Conservation (phyloP, 2,329 filamentous ascomycete genomes). For the Lachnellula cervina region DNA sequence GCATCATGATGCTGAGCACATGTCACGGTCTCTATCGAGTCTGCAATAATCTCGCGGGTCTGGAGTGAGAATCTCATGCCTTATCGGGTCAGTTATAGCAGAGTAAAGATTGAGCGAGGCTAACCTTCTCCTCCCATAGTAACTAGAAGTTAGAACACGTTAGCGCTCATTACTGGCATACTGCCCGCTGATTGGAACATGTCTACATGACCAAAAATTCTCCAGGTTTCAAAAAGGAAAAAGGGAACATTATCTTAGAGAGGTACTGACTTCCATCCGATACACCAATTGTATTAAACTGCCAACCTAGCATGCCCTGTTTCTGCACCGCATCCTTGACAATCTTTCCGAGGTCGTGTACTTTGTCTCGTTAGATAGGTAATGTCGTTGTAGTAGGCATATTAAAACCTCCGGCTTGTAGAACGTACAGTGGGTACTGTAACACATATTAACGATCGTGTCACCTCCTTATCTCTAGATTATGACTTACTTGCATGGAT, state of each 20-base stretch:
- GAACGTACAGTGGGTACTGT: slow-evolving; percentile 46
- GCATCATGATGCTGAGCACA: slow-evolving; percentile 67
- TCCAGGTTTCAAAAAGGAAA: neutral
- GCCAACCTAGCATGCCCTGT: slow-evolving; percentile 76
- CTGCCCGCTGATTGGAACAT: neutral
- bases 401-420: slow-evolving; percentile 1
- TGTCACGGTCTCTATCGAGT: slow-evolving; percentile 75
- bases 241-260: neutral
- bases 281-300: slow-evolving; percentile 42
- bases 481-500: slow-evolving; percentile 78
- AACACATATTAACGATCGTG: slow-evolving; percentile 9
- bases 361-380: slow-evolving; percentile 39
- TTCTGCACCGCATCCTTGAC: slow-evolving; percentile 78
- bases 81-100: slow-evolving; percentile 40
- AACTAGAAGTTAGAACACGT: slow-evolving; percentile 58
- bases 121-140: slow-evolving; percentile 90
- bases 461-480: slow-evolving; percentile 6
- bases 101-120: slow-evolving; percentile 13
- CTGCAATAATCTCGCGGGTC: slow-evolving; percentile 85
- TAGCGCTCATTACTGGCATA: neutral
- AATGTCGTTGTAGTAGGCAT: slow-evolving; percentile 1
- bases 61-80: slow-evolving; percentile 94
- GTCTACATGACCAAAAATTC: neutral
- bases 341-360: slow-evolving; percentile 81
- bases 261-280: slow-evolving; percentile 50